These are phyloP conservation scores for Neurospora sublineolata DNA, from an alignment of 495 filamentous ascomycete species.

Conservation along the genomic window DNA sequence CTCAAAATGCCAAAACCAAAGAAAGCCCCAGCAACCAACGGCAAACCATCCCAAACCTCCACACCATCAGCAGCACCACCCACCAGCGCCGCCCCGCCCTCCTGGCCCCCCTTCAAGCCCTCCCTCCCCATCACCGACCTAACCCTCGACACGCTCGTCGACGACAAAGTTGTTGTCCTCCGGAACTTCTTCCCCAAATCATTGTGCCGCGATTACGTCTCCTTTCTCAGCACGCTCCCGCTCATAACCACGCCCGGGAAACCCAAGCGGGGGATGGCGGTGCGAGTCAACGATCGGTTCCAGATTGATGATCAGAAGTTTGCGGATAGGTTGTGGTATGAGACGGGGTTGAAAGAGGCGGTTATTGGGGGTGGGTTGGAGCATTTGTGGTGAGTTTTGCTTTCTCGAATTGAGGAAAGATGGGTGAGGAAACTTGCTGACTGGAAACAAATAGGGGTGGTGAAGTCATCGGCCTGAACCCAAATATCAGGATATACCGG, in stretches of 20 bases:
- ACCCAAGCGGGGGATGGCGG: conserved; percentile 74
- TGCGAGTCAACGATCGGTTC: conserved; percentile 84
- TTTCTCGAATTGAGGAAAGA: neutral
- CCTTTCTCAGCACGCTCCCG: conserved; percentile 63
- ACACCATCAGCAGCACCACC: neutral
- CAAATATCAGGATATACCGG: conserved; percentile 86
- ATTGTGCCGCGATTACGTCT: conserved; percentile 71
- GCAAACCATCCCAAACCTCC: neutral
- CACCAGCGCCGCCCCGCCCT: conserved; percentile 25
- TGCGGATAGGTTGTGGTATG: conserved; percentile 60
- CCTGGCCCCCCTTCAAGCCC: conserved; percentile 73
- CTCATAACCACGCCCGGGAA: conserved; percentile 71
- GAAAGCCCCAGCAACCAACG: neutral
- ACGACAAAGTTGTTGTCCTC: conserved; percentile 63
- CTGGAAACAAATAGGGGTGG: conserved; percentile 54
- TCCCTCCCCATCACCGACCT: conserved; percentile 59
- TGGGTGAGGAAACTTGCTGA: neutral
- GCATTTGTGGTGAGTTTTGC: conserved; percentile 21
- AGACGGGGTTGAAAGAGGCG: conserved; percentile 47
- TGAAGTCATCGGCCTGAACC: conserved; percentile 72
- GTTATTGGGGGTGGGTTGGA: conserved; percentile 21
- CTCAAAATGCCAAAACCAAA: neutral
- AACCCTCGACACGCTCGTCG: conserved; percentile 38
- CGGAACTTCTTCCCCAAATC: conserved; percentile 66
- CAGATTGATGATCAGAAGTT: conserved; percentile 70